Base-by-base conservation (phyloP, 352 stramenopile genomes). In the Phytopythium montanum region DNA sequence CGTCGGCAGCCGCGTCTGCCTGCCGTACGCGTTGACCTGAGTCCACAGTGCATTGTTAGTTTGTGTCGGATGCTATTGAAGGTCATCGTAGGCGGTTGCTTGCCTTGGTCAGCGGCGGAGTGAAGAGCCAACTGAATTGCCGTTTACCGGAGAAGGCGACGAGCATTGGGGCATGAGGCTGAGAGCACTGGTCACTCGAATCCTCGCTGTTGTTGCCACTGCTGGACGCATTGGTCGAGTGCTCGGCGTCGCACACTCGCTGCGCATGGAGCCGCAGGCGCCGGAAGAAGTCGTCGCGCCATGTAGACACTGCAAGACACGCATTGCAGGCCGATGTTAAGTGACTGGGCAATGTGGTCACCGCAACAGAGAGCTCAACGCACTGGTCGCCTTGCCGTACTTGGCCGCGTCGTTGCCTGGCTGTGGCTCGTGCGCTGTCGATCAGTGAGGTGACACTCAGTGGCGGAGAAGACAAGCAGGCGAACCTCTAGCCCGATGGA, bases 121-220 rank as follows among this genome's bases (percentile, higher is more conserved):
- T 75, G 58, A 96, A 96, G 48, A 96, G 60, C 50, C 72, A 90
- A 57, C 80, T 88, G 64, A 94, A 96, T 60, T 96, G 87, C 21
- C 87, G 81, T 64, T 96, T 96, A 18, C 87, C 87, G 1, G 82
- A 88, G 65, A 96, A 96, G 7, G 87, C 87, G 42, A 96, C 77
- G 63, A 96, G 63, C 56, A 88, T 68, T 0, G 87, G 87, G 1
- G 75, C 73, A 54, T 95, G 83, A 0, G 51, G 62, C 41, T 64
- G 61, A 14, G 54, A 26, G 54, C 85, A 94, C 12, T 34, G 25
- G 19, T 48, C 41, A 12, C 38, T 31, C 36, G 26, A 23, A 57
- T 61, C 48, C 23, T 28, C 12, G 28, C 6, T 46, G 19, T 10
- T 46, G 19, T 25, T 9, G 9, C 39, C 19, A 9, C 9, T 21